These are phyloP conservation scores for Lasiosphaeris hirsuta DNA, from an alignment of 495 filamentous ascomycete genomes.

Conservation along the genomic window DNA sequence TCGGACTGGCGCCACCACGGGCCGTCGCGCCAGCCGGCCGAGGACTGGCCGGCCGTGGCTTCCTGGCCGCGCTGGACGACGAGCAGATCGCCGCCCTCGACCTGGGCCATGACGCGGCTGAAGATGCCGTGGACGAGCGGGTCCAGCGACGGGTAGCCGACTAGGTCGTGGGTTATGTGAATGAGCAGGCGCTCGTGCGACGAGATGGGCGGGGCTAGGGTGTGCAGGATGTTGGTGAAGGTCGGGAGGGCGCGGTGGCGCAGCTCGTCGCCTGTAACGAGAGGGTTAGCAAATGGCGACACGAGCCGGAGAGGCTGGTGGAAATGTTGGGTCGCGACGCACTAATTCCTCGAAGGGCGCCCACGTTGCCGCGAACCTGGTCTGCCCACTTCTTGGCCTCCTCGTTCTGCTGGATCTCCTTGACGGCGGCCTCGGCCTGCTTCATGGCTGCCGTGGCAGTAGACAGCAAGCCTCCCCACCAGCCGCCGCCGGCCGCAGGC, in stretches of 20 bases:
- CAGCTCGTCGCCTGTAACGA: constrained; percentile 73
- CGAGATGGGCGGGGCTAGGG: constrained; percentile 92
- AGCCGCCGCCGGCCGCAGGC: constrained; percentile 58
- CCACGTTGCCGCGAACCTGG: constrained; percentile 89
- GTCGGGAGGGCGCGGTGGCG: constrained; percentile 86
- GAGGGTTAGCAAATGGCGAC: constrained; percentile 11
- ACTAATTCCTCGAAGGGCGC: constrained; percentile 77
- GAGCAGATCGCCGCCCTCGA: constrained; percentile 95
- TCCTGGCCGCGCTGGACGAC: constrained; percentile 92
- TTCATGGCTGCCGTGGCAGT: constrained; percentile 81
- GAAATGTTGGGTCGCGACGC: constrained; percentile 25
- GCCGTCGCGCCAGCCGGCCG: constrained; percentile 77
- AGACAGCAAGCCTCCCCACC: constrained; percentile 86
- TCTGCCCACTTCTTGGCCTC: constrained; percentile 95
- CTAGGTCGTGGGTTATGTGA: constrained; percentile 93
- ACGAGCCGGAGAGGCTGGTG: constrained; percentile 2
- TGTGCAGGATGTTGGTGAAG: constrained; percentile 90
- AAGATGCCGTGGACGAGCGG: constrained; percentile 91
- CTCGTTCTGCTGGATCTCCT: constrained; percentile 93
- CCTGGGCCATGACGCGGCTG: constrained; percentile 95
- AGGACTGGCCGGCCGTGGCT: constrained; percentile 54
- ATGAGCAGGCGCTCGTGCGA: constrained; percentile 97
- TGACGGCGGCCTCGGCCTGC: constrained; percentile 88
- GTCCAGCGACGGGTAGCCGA: constrained; percentile 91
- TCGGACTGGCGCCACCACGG: constrained; percentile 88